These are phyloP conservation scores for Psidium friedrichsthalianum DNA, from an alignment of 345 rosid genomes.

Conservation along the genomic window DNA sequence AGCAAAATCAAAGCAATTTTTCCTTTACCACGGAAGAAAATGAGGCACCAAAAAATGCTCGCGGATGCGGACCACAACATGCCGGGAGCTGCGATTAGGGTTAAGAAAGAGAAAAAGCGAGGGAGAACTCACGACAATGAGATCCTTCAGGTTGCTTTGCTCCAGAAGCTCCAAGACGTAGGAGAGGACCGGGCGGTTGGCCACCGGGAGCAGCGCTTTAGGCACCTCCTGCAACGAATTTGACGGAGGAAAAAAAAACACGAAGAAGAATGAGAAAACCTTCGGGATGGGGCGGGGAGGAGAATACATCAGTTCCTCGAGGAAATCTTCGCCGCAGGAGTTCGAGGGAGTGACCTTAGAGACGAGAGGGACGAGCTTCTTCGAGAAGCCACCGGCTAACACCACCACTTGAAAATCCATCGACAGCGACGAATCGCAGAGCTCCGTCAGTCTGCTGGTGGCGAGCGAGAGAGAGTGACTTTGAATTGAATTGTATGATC, in stretches of 20 bases:
- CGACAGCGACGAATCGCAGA: background rate
- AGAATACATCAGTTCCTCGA: background rate
- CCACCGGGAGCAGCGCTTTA: constrained; percentile 85
- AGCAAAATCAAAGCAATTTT: background rate
- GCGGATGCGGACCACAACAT: background rate
- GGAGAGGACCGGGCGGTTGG: constrained; percentile 81
- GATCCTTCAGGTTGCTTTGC: constrained; percentile 68
- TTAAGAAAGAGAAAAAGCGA: background rate
- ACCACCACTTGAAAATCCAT: constrained; percentile 97
- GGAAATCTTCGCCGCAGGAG: background rate
- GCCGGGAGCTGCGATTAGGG: background rate
- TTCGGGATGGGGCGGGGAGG: background rate
- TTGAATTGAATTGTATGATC: background rate
- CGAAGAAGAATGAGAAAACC: background rate
- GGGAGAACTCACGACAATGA: constrained; percentile 55
- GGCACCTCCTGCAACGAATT: constrained; percentile 62
- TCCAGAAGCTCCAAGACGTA: constrained; percentile 80
- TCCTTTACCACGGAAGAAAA: background rate
- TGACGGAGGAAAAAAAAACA: background rate
- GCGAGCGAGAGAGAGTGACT: background rate
- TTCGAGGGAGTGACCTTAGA: constrained; percentile 41
- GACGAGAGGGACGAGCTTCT: constrained; percentile 67
- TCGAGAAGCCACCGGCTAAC: constrained; percentile 79
- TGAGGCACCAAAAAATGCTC: background rate
- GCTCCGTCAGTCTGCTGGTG: background rate